These are phyloP conservation scores for Penicillium occitanis DNA, from an alignment of 2,329 filamentous ascomycete genomes.

Conservation along the genomic window DNA sequence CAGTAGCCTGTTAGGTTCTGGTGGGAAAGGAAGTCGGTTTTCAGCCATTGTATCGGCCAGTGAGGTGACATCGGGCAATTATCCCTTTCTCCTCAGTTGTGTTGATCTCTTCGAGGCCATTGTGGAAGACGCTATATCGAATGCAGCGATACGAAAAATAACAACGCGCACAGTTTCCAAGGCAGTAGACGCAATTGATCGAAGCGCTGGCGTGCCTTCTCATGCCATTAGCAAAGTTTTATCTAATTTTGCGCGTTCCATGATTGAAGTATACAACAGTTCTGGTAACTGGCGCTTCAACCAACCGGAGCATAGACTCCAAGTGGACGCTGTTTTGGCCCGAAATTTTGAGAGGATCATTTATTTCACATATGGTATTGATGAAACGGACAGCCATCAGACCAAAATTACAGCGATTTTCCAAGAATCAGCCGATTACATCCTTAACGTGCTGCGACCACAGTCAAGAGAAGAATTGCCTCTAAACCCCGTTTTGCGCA, in stretches of 20 bases:
- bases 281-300: conserved; percentile 82
- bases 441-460: conserved; percentile 74
- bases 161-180: conserved; percentile 35
- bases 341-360: conserved; percentile 71
- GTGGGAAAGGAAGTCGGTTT: conserved; percentile 73
- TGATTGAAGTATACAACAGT: conserved; percentile 83
- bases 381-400: conserved; percentile 54
- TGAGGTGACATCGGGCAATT: conserved; percentile 74
- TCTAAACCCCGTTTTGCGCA: conserved; percentile 73
- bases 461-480: conserved; percentile 67
- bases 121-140: conserved; percentile 69
- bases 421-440: conserved; percentile 69
- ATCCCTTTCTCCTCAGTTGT: conserved; percentile 73
- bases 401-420: conserved; percentile 63
- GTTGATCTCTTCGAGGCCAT: conserved; percentile 72
- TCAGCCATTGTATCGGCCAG: conserved; percentile 76
- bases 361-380: conserved; percentile 71
- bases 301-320: conserved; percentile 64
- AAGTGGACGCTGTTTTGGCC: conserved; percentile 67
- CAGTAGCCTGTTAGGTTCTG: conserved; percentile 74
- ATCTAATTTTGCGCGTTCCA: conserved; percentile 69
- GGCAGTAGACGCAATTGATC: conserved; percentile 41
- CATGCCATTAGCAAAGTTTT: conserved; percentile 72
- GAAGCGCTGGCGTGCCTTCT: conserved; percentile 72
- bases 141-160: conserved; percentile 47